phyloP scores from a whole-genome alignment of 257 asterid species.

The Plectranthus barbatus region DNA sequence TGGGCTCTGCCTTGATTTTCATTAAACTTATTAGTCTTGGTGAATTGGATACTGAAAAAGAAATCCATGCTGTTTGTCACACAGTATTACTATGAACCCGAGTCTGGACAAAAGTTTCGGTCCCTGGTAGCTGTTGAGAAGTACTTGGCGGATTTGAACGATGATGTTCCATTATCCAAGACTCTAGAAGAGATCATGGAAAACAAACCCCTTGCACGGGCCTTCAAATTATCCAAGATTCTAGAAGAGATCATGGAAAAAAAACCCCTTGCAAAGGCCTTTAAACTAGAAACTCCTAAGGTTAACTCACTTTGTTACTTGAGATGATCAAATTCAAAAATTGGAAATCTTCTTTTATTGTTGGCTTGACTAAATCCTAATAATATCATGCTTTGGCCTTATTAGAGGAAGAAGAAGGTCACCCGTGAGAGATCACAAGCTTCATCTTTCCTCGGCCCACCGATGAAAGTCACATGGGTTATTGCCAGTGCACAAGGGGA shows the following conservation, averaged over 20 bases:
- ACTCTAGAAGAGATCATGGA: slow-evolving; percentile 43
- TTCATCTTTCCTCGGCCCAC: slow-evolving; percentile 38
- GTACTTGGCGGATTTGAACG: slow-evolving; percentile 46
- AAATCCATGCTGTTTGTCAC: background rate
- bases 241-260: slow-evolving; percentile 49
- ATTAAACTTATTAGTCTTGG: background rate
- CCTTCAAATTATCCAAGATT: slow-evolving; percentile 32
- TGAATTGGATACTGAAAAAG: background rate
- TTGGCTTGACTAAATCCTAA: background rate
- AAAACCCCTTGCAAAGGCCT: slow-evolving; percentile 44
- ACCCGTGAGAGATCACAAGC: slow-evolving; percentile 9
- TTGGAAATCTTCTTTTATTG: background rate
- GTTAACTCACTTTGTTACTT: slow-evolving; percentile 23
- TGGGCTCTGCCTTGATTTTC: background rate
- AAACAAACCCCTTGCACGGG: slow-evolving; percentile 45
- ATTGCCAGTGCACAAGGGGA: slow-evolving; percentile 54
- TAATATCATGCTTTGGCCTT: background rate
- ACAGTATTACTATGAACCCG: slow-evolving; percentile 83
- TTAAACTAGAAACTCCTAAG: slow-evolving; percentile 35
- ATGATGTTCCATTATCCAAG: slow-evolving; percentile 39
- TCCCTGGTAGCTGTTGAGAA: slow-evolving; percentile 49
- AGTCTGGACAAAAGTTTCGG: slow-evolving; percentile 59
- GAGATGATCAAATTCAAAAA: background rate
- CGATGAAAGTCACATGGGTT: slow-evolving; percentile 67
- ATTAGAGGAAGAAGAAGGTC: slow-evolving; percentile 32